These are phyloP conservation scores for Naegleria gruberi DNA, from an alignment of 208 protist species.

Conservation along the genomic window DNA sequence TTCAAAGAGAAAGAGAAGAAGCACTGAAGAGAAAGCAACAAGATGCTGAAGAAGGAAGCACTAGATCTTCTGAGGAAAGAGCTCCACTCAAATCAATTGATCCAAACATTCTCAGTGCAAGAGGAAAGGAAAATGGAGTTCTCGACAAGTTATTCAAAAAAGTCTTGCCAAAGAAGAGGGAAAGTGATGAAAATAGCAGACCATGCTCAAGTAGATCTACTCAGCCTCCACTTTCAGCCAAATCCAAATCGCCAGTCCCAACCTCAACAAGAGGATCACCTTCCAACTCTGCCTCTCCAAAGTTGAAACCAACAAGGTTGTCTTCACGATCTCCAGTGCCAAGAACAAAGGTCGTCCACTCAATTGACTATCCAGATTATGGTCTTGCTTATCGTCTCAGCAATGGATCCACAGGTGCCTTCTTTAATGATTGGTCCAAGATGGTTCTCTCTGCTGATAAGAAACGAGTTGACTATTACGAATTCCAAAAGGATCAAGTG, in stretches of 20 bases:
- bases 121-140: not conserved
- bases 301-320: not conserved
- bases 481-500: slow-evolving; percentile 49
- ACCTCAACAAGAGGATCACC: not conserved
- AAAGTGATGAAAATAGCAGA: not conserved
- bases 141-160: not conserved
- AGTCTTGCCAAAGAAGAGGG: not conserved
- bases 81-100: not conserved
- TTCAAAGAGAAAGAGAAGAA: not conserved
- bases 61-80: not conserved
- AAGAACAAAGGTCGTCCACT: not conserved
- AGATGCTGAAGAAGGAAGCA: not conserved
- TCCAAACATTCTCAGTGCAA: not conserved
- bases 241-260: not conserved
- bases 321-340: not conserved
- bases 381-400: slow-evolving; percentile 88
- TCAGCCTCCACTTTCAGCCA: not conserved
- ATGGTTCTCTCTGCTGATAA: slow-evolving; percentile 74
- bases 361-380: slow-evolving; percentile 70
- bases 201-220: not conserved
- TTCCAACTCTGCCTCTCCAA: not conserved
- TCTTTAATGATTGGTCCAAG: slow-evolving; percentile 95
- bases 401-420: slow-evolving; percentile 82
- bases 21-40: not conserved
- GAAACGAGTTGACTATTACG: slow-evolving; percentile 65